Evolutionary conservation across 805 yeast species (phyloP), one percentile per base, ranked within the genome.

Genomic region (Lipomyces mesembrius): DNA sequence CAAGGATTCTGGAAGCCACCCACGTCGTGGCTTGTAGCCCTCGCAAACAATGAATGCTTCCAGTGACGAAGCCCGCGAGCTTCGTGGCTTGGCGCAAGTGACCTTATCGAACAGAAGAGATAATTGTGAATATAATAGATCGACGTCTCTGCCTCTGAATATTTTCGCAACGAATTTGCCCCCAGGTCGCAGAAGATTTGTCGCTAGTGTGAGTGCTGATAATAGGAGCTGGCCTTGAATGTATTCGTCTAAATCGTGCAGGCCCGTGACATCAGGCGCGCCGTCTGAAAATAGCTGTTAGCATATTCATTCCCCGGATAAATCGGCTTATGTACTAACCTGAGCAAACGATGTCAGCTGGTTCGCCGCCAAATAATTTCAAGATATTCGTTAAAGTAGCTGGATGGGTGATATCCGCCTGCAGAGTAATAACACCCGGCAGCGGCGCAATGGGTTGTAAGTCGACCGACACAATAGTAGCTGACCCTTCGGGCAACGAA

Each of bases 371-470:
- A 80, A 95, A 95, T 53, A 89, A 83, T 43, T 88, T 89, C 72
- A 91, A 78, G 57, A 95, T 95, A 74, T 82, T 84, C 49, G 84
- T 83, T 61, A 95, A 82, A 0, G 99, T 95, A 75, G 87, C 86
- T 17, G 99, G 98, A 79, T 95, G 98, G 1, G 99, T 95, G 72
- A 95, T 95, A 79, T 95, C 99, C 0, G 98, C 98, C 77, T 95
- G 98, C 61, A 95, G 79, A 1, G 96, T 88, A 0, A 88, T 89
- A 17, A 95, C 98, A 61, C 96, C 91, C 1, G 87, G 87, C n/a
- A 95, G 90, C 1, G 98, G 98, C 0, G 96, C 88, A 96, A 95
- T 95, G 5, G 99, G 98, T 76, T 95, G 99, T 63, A 95, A 81
- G 77, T 95, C 99, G 1, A 95, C 99, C 0, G 98, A 92, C 8